Conservation (phyloP, 1,139 yeast species). For the Yamadazyma friedrichii region DNA sequence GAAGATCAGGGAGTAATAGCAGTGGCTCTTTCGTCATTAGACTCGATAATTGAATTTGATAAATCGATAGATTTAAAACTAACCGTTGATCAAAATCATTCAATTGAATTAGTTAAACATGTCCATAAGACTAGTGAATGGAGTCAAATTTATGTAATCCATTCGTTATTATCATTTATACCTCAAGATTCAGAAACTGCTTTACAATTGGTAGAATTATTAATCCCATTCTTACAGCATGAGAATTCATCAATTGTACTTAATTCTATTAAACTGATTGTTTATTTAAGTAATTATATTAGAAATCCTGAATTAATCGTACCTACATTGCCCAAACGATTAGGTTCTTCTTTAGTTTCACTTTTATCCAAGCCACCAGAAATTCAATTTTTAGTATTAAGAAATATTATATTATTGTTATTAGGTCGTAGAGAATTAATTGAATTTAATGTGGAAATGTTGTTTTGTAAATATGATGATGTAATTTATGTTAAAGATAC, state of each 20-base stretch:
- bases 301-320: conserved; percentile 38
- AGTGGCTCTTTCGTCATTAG: conserved; percentile 69
- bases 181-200: conserved; percentile 74
- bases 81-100: conserved; percentile 58
- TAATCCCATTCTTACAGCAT: conserved; percentile 74
- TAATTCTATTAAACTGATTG: conserved; percentile 69
- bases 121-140: conserved; percentile 70
- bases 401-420: conserved; percentile 76
- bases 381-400: conserved; percentile 74
- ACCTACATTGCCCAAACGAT: conserved; percentile 55
- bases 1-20: conserved; percentile 65
- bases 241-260: conserved; percentile 80
- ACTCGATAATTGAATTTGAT: conserved; percentile 61
- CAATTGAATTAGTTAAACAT: conserved; percentile 48
- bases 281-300: conserved; percentile 73
- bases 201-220: conserved; percentile 60
- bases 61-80: conserved; percentile 41
- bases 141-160: conserved; percentile 73
- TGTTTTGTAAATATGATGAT: conserved; percentile 81
- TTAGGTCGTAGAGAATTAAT: conserved; percentile 65
- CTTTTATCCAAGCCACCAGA: conserved; percentile 78
- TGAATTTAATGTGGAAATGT: conserved; percentile 67
- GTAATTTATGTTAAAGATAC: conserved; percentile 89
- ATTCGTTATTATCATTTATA: conserved; percentile 65
- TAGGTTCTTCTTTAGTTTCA: conserved; percentile 73